Evolutionary conservation across 2,329 filamentous ascomycete genomes (phyloP).

Genomic region (Trematosphaeria pertusa): DNA sequence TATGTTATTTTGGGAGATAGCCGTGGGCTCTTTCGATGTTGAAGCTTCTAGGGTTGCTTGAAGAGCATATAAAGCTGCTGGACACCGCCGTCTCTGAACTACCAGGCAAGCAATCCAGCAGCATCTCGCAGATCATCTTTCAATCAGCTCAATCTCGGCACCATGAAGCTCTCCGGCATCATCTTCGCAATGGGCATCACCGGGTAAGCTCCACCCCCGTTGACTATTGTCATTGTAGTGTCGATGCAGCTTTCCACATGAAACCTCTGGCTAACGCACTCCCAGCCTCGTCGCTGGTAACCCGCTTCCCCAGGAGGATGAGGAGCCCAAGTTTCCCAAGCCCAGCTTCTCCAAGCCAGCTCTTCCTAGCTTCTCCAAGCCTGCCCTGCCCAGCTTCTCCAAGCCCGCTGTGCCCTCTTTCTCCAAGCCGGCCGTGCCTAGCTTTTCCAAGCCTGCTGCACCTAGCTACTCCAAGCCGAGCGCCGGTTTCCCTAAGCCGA

Average conservation of each 20-base stretch:
- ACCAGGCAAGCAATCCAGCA: conserved; percentile 14
- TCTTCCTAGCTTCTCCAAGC: conserved; percentile 16
- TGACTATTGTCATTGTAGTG: background rate
- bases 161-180: conserved; percentile 36
- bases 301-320: conserved; percentile 20
- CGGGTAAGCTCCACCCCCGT: conserved; percentile 20
- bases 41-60: too few species aligned
- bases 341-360: conserved; percentile 16
- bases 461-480: conserved; percentile 1
- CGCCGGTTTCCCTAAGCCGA: conserved; percentile 1
- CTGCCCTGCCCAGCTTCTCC: conserved; percentile 13
- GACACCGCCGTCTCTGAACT: conserved; percentile 1
- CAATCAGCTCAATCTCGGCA: conserved; percentile 10
- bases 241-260: too few species aligned
- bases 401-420: conserved; percentile 4
- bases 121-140: conserved; percentile 11
- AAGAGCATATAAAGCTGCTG: conserved; percentile 26
- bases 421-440: conserved; percentile 7
- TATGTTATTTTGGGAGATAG: conserved; percentile 13
- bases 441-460: conserved; percentile 9
- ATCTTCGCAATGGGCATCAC: conserved; percentile 25
- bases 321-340: conserved; percentile 16
- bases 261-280: too few species aligned
- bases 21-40: background rate
- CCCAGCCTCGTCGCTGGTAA: conserved; percentile 27